Evolutionary conservation across 202 grass and related monocot species (phyloP).

Genomic region (Thinopyrum obtusiflorum): DNA sequence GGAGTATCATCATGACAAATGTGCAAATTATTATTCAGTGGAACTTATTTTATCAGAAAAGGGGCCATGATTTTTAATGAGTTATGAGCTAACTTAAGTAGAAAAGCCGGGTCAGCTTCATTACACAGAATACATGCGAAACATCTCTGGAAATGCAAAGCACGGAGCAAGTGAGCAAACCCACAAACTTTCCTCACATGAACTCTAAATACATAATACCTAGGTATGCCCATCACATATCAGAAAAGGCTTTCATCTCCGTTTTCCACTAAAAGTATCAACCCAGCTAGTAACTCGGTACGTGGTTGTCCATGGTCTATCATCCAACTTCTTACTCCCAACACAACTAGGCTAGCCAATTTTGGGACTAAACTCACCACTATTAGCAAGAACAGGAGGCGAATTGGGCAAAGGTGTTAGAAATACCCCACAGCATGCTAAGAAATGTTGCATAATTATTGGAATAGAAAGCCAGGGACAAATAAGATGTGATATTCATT

Average conservation of each 20-base stretch:
- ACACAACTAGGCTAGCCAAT: neutral
- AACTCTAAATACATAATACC: constrained; percentile 3
- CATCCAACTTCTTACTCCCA: neutral
- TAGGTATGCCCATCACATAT: neutral
- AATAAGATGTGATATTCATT: constrained; percentile 10
- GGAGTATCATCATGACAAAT: neutral
- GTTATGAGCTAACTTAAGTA: neutral
- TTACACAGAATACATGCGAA: neutral
- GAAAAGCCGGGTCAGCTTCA: neutral
- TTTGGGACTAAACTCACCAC: constrained; percentile 19
- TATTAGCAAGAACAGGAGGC: neutral
- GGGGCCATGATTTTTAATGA: neutral
- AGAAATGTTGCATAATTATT: neutral
- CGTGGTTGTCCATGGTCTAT: neutral
- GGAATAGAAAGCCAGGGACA: neutral
- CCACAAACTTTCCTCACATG: constrained; percentile 3
- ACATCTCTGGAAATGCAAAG: neutral
- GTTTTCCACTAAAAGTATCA: neutral
- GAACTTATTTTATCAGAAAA: constrained; percentile 15
- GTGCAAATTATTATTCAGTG: neutral
- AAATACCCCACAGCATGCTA: neutral
- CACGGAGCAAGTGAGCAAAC: neutral
- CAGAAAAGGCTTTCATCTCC: neutral
- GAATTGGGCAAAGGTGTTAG: neutral
- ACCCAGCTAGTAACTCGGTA: neutral